phyloP scores from a whole-genome alignment of 768 basidiomycete genomes.

The Lepiota subincarnata region DNA sequence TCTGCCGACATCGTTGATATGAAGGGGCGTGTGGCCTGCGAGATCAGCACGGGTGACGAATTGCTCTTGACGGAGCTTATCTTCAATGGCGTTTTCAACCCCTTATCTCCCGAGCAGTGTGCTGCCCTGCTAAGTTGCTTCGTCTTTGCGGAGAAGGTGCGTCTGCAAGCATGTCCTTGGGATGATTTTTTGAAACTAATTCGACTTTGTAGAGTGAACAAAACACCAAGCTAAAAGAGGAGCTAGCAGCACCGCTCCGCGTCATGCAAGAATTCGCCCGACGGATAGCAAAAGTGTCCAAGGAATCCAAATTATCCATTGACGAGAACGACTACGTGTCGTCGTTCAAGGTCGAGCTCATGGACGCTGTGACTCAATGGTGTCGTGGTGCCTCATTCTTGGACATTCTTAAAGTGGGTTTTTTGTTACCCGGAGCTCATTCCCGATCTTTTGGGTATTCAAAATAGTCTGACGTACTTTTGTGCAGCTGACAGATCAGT shows the following conservation, averaged over 20 bases:
- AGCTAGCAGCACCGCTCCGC: conserved; percentile 86
- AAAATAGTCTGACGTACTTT: background rate
- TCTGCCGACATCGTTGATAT: conserved; percentile 91
- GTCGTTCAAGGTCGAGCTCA: conserved; percentile 97
- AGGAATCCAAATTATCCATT: conserved; percentile 85
- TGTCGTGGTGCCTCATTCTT: conserved; percentile 96
- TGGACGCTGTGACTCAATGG: conserved; percentile 98
- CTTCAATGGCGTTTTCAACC: conserved; percentile 95
- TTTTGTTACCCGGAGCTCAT: background rate
- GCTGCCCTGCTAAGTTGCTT: conserved; percentile 96
- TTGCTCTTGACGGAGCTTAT: conserved; percentile 93
- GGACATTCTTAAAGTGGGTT: conserved; percentile 87
- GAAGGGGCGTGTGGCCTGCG: conserved; percentile 97
- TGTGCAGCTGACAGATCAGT: conserved; percentile 87
- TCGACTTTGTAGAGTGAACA: conserved; percentile 69
- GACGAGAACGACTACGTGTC: conserved; percentile 94
- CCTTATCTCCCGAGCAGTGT: conserved; percentile 85
- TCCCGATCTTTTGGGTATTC: background rate
- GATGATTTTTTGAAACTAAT: background rate
- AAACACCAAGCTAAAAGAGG: conserved; percentile 82
- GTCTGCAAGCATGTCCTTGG: background rate
- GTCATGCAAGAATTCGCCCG: conserved; percentile 95
- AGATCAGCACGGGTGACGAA: conserved; percentile 97
- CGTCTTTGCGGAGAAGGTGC: conserved; percentile 94
- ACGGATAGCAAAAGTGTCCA: conserved; percentile 94